These are phyloP conservation scores for Gaeumannomyces sp. DNA, from an alignment of 2,329 filamentous ascomycete species.

Conservation along the genomic window DNA sequence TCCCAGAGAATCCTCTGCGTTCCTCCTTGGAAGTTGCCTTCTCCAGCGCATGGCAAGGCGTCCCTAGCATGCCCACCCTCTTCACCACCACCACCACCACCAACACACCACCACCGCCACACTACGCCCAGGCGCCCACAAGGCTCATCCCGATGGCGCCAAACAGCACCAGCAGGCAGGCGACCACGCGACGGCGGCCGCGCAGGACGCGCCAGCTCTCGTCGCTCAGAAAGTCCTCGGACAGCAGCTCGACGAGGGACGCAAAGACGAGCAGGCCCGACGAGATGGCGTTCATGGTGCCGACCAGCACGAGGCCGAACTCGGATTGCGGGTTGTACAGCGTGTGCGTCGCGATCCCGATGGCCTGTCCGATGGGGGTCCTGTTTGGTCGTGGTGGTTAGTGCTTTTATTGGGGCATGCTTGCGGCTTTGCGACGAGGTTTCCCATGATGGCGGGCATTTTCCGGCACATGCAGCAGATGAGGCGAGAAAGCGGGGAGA, in stretches of 20 bases:
- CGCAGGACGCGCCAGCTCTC: constrained; percentile 53
- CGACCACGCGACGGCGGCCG: constrained; percentile 45
- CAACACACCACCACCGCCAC: not conserved
- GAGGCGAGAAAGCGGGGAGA: constrained; percentile 18
- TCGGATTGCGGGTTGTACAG: constrained; percentile 63
- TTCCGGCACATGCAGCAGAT: not conserved
- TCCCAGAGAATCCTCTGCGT: too few relatives aligned
- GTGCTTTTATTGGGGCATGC: not conserved
- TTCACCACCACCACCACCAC: not conserved
- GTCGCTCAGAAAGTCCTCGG: constrained; percentile 64
- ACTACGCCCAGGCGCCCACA: constrained; percentile 54
- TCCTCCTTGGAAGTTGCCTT: too few relatives aligned
- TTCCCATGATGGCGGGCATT: not conserved
- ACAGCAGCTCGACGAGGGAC: constrained; percentile 63
- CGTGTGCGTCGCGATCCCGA: constrained; percentile 63
- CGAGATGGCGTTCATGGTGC: constrained; percentile 68
- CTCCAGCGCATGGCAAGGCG: too few relatives aligned
- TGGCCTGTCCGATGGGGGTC: constrained; percentile 67
- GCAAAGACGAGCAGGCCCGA: constrained; percentile 67
- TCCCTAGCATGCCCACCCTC: too few relatives aligned
- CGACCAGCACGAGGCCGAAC: constrained; percentile 62
- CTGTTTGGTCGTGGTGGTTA: constrained; percentile 27
- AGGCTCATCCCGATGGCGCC: constrained; percentile 59
- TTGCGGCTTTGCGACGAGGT: not conserved
- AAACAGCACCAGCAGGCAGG: constrained; percentile 50